Evolutionary conservation across 129 eudicot species (phyloP), one percentile per base, ranked within the genome.

Genomic region (Dittrichia graveolens): DNA sequence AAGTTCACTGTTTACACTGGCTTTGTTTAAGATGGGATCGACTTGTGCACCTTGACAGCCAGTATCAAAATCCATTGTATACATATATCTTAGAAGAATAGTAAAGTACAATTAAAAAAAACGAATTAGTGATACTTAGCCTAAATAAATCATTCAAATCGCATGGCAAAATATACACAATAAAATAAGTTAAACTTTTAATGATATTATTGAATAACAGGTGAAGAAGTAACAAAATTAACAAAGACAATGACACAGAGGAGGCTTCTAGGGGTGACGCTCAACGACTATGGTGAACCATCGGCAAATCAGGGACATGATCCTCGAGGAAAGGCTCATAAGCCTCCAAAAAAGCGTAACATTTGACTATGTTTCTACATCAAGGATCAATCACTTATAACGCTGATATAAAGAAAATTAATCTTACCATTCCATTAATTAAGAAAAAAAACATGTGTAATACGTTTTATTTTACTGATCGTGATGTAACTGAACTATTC

Each of bases 301-400:
- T 56, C 91, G 0, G 96, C 96, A 9, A 89, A 89, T 78, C 70
- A 49, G 14, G 86, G 91, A 9, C 91, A 89, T 14, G 89, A 82
- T 62, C 96, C 96, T 3, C 62, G 67, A 14, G 80, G 72, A 73
- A 73, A 56, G 39, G 13, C 38, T 47, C 78, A 74, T 8, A 68
- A 76, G 65, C 73, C 76, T 12, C 47, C 58, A 40, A 61, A 31
- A 41, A 71, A 65, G 53, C 83, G 75, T 19, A 15, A 61, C 69
- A 41, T n/a, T 10, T 73, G 47, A 24, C 45, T 57, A 4, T 58
- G 64, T 46, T 35, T 34, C 54, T 14, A 19, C 24, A 16, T 39
- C n/a, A 43, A 75, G 4, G 34, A 38, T 39, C 10, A 61, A 24
- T 24, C 31, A 24, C 31, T 24, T 24, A 24, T 2, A 0, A 24